Base-by-base conservation (phyloP, 1,284 basidiomycete species). In the Macrocystidia cucumis region DNA sequence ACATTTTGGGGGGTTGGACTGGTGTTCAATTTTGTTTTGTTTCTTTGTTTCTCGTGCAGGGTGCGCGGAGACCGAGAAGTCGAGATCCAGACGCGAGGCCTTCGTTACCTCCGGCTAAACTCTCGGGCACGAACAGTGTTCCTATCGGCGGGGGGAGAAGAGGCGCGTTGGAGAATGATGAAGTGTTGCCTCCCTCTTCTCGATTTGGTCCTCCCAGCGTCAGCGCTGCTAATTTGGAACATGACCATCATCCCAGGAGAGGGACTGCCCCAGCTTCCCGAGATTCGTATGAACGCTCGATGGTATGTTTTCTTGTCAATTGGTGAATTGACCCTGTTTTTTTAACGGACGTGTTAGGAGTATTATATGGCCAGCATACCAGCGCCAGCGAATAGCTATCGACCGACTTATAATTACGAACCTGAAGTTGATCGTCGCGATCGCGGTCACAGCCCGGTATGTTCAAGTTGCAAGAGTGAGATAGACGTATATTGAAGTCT, bases 91-190 rank as follows among this genome's bases (percentile, higher is more conserved):
- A 39, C 11, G 39, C 35, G 27, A 44, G 44, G 4, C 38, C 48
- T 25, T 34, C 38, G 22, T 42, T 34, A 30, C 29, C 31, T 16
- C 33, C 31, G 7, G 38, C 40, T 13, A 45, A 39, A 38, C 37
- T 43, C 9, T 56, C 57, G 34, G 60, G 60, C 5, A 55, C 59
- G 1, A 64, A 65, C 35, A 59, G 50, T 23, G 50, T 62, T 19
- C 62, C 62, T 0, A 59, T 65, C 19, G 59, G 59, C 7, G 49
- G 29, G 16, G 48, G 52, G 37, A 42, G 33, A 39, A 27, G 22
- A 19, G 22, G 32, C 13, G 17, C 24, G 9, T 12, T 6, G 14
- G 38, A 32, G 6, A 9, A 11, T 19, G 25, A 26, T 33, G 27
- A 14, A 34, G 26, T 12, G 12, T 8, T 8, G 8, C 23, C 28